Percentiles rank a stretch among this genome's conserved stretches.
These are phyloP conservation scores for Curvularia hawaiiensis DNA, from an alignment of 2,329 filamentous ascomycete species.

Conservation along the genomic window DNA sequence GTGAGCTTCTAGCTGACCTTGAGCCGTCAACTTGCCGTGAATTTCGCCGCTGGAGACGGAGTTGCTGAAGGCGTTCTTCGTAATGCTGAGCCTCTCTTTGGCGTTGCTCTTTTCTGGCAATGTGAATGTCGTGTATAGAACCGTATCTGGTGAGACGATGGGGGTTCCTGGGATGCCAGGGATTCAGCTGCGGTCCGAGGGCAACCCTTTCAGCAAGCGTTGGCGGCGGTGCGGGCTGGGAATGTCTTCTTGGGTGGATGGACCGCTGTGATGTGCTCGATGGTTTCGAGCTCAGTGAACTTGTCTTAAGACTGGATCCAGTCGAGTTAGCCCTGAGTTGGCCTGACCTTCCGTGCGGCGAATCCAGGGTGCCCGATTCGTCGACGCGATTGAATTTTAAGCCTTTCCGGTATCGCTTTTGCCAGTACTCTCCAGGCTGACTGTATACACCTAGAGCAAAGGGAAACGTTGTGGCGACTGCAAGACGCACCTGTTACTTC, in stretches of 20 bases:
- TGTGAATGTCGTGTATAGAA: slow-evolving; percentile 5
- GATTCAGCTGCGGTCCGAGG: slow-evolving; percentile 12
- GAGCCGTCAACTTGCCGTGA: slow-evolving; percentile 32
- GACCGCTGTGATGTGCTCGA: slow-evolving; percentile 4
- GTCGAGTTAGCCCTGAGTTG: slow-evolving; percentile 10
- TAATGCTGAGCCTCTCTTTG: slow-evolving; percentile 11
- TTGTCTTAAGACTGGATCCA: slow-evolving; percentile 6
- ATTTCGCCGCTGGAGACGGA: slow-evolving; percentile 11
- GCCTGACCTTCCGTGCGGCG: slow-evolving; percentile 7
- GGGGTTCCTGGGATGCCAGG: slow-evolving; percentile 12
- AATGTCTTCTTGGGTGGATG: slow-evolving; percentile 4
- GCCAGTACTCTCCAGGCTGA: slow-evolving; percentile 11
- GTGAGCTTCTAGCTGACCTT: slow-evolving; percentile 20
- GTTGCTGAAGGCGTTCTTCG: slow-evolving; percentile 13
- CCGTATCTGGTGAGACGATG: slow-evolving; percentile 4
- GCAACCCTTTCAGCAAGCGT: slow-evolving; percentile 13
- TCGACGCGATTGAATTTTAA: slow-evolving; percentile 7
- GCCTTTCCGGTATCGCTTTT: slow-evolving; percentile 3
- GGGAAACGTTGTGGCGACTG: slow-evolving; percentile 20
- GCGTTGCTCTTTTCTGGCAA: slow-evolving; percentile 8
- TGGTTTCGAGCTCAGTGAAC: slow-evolving; percentile 4
- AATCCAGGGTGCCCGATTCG: slow-evolving; percentile 16
- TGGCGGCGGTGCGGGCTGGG: slow-evolving; percentile 8
- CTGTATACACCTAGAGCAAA: slow-evolving; percentile 16
- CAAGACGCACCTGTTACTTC: background rate